Evolutionary conservation across 2,329 filamentous ascomycete species (phyloP), one percentile per base, ranked within the genome.

Genomic region (Elsinoe batatas): DNA sequence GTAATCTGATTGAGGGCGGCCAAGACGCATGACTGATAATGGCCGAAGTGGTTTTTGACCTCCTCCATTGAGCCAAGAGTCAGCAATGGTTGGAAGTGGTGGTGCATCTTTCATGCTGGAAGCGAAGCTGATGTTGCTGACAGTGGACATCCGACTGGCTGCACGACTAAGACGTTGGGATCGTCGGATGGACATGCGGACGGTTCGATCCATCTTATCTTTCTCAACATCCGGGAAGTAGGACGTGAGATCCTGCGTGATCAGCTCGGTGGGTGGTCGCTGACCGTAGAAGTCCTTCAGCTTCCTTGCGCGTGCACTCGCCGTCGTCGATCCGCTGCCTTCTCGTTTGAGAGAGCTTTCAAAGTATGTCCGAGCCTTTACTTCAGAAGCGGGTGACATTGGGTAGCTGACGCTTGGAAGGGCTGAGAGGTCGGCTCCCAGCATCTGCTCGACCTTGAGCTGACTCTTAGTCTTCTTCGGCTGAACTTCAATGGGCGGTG

Each of bases 151-250:
- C 30, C 91, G 88, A 69, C 88, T 95, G 61, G 94, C 91, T 61
- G 94, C 88, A 68, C 88, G 88, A 74, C 91, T 97, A 60, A 97
- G 78, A 54, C 93, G 86, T 54, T 88, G 88, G 38, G 91, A 97
- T 62, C 93, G 82, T 62, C 91, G 82, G 70, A 96, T 86, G 0
- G 91, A 96, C 71, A 96, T 81, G 49, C 93, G 87, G 60, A 95
- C 91, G 0, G 93, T 97, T 63, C 90, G 87, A 69, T 97, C 93
- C 67, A 98, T 96, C 63, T 95, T 89, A 67, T 95, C 91, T 56
- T 88, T 84, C 50, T 91, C 84, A 64, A 97, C 91, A 65, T 95
- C 90, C 0, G 93, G 93, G 77, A 98, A 98, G 75, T 97, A 98
- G 0, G 91, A 95, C 1, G 89, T 93, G 58, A 98, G 76, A 67